phyloP scores from a whole-genome alignment of 257 asterid genomes.

The Agastache rugosa region DNA sequence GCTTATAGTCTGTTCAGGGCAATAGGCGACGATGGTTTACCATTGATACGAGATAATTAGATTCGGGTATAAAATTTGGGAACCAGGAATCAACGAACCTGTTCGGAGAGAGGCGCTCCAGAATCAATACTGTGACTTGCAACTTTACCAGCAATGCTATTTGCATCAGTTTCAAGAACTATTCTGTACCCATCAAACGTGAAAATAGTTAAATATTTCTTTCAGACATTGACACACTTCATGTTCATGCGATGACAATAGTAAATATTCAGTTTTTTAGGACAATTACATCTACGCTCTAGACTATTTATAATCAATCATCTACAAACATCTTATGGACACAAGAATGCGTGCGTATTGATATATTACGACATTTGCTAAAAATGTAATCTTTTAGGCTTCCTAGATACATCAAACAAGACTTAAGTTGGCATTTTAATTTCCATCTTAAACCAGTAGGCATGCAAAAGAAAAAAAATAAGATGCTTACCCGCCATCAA shows the following conservation, averaged over 20 bases:
- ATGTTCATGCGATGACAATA: background rate
- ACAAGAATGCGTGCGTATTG: too few relatives aligned
- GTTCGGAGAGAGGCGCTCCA: conserved; percentile 62
- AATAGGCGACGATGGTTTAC: conserved; percentile 23
- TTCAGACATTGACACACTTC: too few relatives aligned
- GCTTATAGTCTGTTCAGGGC: conserved; percentile 62
- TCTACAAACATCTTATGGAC: too few relatives aligned
- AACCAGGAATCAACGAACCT: conserved; percentile 37
- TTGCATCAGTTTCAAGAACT: conserved; percentile 59
- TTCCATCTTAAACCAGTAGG: background rate
- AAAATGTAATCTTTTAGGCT: too few relatives aligned
- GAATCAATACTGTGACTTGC: conserved; percentile 49
- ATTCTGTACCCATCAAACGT: conserved; percentile 36
- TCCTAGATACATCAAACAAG: too few relatives aligned
- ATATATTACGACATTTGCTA: too few relatives aligned
- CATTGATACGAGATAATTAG: background rate
- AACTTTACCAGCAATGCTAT: conserved; percentile 53
- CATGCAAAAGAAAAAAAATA: background rate
- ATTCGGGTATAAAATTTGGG: background rate
- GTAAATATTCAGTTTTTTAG: too few relatives aligned
- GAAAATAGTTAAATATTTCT: background rate
- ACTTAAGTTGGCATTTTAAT: too few relatives aligned
- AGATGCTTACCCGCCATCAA: conserved; percentile 78
- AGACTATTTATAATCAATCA: too few relatives aligned
- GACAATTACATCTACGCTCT: too few relatives aligned